Base-by-base conservation (phyloP, 2,329 filamentous ascomycete species). In the Chaetothyriales sp. region DNA sequence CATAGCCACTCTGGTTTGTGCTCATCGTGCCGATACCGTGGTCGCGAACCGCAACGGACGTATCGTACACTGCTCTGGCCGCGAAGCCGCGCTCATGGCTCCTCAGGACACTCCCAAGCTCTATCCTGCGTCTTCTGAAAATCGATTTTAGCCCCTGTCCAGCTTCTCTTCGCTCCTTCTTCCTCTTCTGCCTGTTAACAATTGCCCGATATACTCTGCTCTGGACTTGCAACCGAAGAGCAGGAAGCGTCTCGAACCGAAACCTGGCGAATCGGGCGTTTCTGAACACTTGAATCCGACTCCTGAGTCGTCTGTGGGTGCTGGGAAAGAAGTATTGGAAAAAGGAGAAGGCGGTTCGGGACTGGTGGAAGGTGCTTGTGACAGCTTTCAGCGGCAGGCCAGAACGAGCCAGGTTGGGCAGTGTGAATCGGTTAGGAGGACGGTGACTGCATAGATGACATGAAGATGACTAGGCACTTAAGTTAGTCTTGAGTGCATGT, bases 201-300 rank as follows among this genome's bases (percentile, higher is more conserved):
- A 93, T 73, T 56, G 82, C 85, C 45, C 75, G 76, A 64, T 92
- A 93, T 57, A 95, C 79, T 51, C 80, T 78, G 39, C 81, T 81
- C 67, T 94, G 87, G 7, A 86, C 69, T 49, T 76, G 73, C 63
- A 82, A 79, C 61, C 83, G 84, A 60, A 86, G 75, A 48, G 74
- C 70, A 10, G 86, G 85, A 20, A 94, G 67, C 4, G 78, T 85
- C 60, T 88, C 79, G 74, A 86, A 78, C 55, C 80, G 84, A 65
- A 95, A 80, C 57, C 75, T 72, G 59, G 81, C 75, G 49, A 92
- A 72, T 54, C 76, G 78, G 53, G 80, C 77, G 48, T 44, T 49
- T n/a, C 43, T 45, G 32, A 39, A 15, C 10, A 39, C 10, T 15
- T 2, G 32, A 15, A 39, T 15, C 10, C 12, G 32, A 5, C 10